Conservation (phyloP, 163 green algal species). For the Botryococcus braunii region DNA sequence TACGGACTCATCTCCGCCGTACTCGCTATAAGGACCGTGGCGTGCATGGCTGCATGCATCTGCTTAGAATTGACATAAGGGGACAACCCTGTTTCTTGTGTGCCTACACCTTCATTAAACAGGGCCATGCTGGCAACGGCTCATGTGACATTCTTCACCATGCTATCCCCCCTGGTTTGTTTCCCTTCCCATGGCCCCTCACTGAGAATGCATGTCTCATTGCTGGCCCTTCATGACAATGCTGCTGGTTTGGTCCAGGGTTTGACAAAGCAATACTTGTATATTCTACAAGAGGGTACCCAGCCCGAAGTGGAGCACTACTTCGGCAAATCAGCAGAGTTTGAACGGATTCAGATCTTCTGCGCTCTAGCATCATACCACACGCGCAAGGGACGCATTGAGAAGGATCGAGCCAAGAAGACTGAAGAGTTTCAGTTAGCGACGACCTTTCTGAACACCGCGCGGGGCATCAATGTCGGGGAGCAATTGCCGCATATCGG, state of each 20-base stretch:
- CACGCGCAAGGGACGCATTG: constrained; percentile 14
- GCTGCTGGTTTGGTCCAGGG: constrained; percentile 11
- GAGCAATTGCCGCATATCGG: constrained; percentile 69
- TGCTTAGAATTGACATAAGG: too few relatives aligned
- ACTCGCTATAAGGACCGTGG: too few relatives aligned
- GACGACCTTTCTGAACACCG: constrained; percentile 20
- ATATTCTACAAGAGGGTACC: constrained; percentile 40
- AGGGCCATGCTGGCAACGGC: too few relatives aligned
- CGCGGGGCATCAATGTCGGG: constrained; percentile 30
- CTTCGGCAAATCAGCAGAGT: constrained; percentile 24
- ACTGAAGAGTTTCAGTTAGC: constrained; percentile 11
- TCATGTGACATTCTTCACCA: too few relatives aligned
- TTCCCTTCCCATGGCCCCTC: too few relatives aligned
- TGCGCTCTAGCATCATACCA: constrained; percentile 49
- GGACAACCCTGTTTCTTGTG: too few relatives aligned
- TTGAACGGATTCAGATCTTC: constrained; percentile 60
- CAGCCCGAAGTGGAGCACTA: constrained; percentile 39
- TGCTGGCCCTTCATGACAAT: not conserved
- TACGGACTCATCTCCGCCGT: too few relatives aligned
- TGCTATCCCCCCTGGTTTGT: too few relatives aligned
- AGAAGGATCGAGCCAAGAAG: constrained; percentile 6
- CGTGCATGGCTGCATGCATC: too few relatives aligned
- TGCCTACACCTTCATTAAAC: too few relatives aligned
- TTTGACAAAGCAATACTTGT: constrained; percentile 26
- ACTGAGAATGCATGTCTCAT: too few relatives aligned